Conservation (phyloP, 345 rosid genomes). For the Eucalyptus regnans region DNA sequence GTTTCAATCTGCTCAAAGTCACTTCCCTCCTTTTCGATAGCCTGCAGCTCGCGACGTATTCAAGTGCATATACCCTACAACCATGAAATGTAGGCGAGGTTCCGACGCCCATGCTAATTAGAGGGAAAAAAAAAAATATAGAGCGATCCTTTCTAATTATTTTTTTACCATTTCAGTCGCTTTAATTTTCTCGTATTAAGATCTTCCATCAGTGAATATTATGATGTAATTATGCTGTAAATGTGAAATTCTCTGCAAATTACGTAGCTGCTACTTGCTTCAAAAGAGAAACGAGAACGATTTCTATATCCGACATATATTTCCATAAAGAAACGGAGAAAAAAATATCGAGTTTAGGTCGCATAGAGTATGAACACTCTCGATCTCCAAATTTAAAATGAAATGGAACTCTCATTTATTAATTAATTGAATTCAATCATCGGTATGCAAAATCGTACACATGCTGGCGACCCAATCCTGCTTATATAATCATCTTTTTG, state of each 20-base stretch:
- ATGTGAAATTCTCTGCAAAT: background rate
- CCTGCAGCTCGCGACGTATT: background rate
- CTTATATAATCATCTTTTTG: background rate
- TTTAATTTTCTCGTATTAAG: background rate
- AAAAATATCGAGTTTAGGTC: background rate
- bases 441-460: background rate
- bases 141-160: background rate
- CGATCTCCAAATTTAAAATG: background rate
- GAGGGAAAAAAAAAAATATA: background rate
- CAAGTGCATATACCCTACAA: background rate
- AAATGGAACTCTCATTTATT: background rate
- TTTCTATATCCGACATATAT: no score
- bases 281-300: background rate
- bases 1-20: constrained; percentile 58
- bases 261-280: background rate
- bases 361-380: accelerated
- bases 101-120: background rate
- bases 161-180: background rate
- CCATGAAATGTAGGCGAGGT: background rate
- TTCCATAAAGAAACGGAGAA: background rate
- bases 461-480: background rate
- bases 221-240: background rate
- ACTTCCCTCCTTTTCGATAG: constrained; percentile 51
- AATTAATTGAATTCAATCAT: background rate
- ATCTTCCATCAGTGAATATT: background rate